Evolutionary conservation across 169 alveolate genomes (phyloP).

Genomic region (Plasmodium billcollinsi): DNA sequence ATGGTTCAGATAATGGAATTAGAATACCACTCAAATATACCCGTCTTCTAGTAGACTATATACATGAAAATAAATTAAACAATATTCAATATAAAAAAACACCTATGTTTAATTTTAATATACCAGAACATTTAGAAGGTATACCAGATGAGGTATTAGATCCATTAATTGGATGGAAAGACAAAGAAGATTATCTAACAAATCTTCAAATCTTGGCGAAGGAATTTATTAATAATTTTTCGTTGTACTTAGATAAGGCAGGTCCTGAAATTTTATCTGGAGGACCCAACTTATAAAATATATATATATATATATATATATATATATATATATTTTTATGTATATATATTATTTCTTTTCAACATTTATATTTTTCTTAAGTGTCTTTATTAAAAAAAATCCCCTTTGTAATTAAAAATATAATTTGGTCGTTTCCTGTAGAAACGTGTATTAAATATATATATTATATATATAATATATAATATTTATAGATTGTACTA

Average conservation of each 20-base stretch:
- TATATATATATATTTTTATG: too few relatives aligned
- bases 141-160: constrained; percentile 88
- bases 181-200: constrained; percentile 85
- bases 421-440: too few relatives aligned
- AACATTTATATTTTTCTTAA: too few relatives aligned
- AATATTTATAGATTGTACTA: too few relatives aligned
- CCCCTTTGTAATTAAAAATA: too few relatives aligned
- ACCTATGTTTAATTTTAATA: constrained; percentile 90
- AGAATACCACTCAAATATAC: constrained; percentile 93
- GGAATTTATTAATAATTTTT: constrained; percentile 89
- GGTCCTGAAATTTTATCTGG: constrained; percentile 62
- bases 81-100: constrained; percentile 80
- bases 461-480: too few relatives aligned
- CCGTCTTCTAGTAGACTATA: constrained; percentile 93
- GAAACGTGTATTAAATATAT: too few relatives aligned
- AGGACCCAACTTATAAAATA: constrained; percentile 29
- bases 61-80: constrained; percentile 89
- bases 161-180: constrained; percentile 93
- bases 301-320: too few relatives aligned
- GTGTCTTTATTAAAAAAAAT: too few relatives aligned
- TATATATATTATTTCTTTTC: too few relatives aligned
- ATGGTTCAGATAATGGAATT: constrained; percentile 91
- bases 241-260: constrained; percentile 79
- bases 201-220: constrained; percentile 85
- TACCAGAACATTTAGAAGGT: constrained; percentile 89